A percentile compares a stretch with the other conserved stretches of the same genome.
phyloP scores from a whole-genome alignment of 306 rosid species.

The Corylus americana region DNA sequence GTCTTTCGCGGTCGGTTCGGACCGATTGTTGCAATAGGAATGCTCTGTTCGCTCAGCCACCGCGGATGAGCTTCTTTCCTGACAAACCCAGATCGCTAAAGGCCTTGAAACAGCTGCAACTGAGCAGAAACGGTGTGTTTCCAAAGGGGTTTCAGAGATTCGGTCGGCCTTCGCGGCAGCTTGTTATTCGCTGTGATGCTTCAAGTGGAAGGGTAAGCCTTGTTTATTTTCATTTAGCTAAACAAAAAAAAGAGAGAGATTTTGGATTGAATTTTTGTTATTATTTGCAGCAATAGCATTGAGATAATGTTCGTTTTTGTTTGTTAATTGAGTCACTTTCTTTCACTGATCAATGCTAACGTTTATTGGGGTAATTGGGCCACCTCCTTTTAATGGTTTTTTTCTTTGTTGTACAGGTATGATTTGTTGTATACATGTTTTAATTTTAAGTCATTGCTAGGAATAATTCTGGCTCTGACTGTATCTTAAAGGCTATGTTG shows the following conservation, averaged over 20 bases:
- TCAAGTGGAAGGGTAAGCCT: constrained; percentile 73
- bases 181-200: constrained; percentile 59
- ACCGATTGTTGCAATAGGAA: constrained; percentile 32
- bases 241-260: background rate
- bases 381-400: background rate
- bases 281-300: background rate
- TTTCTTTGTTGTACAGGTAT: background rate
- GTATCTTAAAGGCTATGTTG: background rate
- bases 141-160: constrained; percentile 37
- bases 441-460: background rate
- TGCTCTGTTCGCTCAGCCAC: constrained; percentile 40
- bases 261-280: no score
- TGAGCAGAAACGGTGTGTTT: constrained; percentile 38
- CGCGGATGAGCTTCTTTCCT: constrained; percentile 35
- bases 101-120: constrained; percentile 34
- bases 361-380: background rate
- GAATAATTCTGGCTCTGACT: background rate
- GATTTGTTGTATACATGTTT: background rate
- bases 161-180: constrained; percentile 32
- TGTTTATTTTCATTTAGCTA: background rate
- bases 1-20: constrained; percentile 38
- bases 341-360: background rate
- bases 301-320: background rate
- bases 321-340: background rate
- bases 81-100: constrained; percentile 37